phyloP scores from a whole-genome alignment of 2,329 filamentous ascomycete genomes.

The Fusarium citri region DNA sequence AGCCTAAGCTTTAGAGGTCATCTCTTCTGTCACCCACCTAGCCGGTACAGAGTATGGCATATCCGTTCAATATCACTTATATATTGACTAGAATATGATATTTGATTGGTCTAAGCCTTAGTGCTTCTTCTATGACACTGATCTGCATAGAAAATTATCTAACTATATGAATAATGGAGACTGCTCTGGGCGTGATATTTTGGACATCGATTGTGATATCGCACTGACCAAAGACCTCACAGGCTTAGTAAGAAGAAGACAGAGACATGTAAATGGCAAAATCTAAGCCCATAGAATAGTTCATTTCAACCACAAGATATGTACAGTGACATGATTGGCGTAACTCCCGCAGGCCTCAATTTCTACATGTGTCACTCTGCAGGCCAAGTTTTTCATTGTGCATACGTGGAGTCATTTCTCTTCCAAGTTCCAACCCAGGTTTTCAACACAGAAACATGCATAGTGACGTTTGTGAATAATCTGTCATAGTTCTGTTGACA shows the following conservation, averaged over 20 bases:
- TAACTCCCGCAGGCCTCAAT: neutral
- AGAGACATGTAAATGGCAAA: neutral
- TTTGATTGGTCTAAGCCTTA: fast-evolving
- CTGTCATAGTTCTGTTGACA: no score
- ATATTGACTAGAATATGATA: neutral
- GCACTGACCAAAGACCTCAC: neutral
- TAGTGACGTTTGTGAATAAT: neutral
- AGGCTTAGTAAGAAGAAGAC: neutral
- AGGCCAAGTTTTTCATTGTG: neutral
- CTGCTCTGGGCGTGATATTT: neutral
- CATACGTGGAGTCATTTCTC: neutral
- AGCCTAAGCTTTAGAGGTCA: no score
- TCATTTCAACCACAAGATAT: neutral
- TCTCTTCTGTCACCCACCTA: no score
- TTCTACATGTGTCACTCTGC: neutral
- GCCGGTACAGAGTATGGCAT: neutral
- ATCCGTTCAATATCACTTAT: neutral
- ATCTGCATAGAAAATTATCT: neutral
- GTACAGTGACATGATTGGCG: neutral
- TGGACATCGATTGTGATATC: neutral
- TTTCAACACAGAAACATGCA: neutral
- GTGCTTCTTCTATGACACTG: neutral
- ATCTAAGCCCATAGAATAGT: neutral
- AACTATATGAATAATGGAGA: neutral
- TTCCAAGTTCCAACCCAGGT: neutral